Evolutionary conservation across 2,329 filamentous ascomycete species (phyloP).

Genomic region (Furcasterigmium sp.): DNA sequence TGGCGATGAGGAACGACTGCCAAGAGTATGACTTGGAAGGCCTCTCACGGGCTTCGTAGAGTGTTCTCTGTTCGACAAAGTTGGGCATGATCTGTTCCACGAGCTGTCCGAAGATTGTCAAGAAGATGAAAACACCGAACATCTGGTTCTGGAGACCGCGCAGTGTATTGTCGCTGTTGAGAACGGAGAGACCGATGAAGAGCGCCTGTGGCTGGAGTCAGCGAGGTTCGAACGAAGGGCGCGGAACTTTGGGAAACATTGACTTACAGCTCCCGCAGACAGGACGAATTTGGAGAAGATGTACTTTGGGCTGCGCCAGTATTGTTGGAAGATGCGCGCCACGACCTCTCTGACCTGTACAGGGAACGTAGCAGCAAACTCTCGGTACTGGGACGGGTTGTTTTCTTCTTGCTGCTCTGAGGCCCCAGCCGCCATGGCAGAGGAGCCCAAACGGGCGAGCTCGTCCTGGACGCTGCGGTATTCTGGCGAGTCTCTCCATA

Average conservation of each 20-base stretch:
- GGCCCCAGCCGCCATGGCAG: background rate
- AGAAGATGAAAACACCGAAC: slow-evolving; percentile 67
- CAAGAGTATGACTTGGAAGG: slow-evolving; percentile 65
- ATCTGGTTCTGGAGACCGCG: slow-evolving; percentile 67
- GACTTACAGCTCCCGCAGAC: slow-evolving; percentile 12
- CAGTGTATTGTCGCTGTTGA: slow-evolving; percentile 51
- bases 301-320: slow-evolving; percentile 46
- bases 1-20: slow-evolving; percentile 61
- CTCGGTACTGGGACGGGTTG: slow-evolving; percentile 19
- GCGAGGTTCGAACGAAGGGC: background rate
- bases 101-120: slow-evolving; percentile 63
- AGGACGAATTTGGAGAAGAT: slow-evolving; percentile 48
- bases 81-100: slow-evolving; percentile 65
- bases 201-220: slow-evolving; percentile 30
- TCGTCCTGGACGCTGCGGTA: slow-evolving; percentile 17
- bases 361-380: slow-evolving; percentile 22
- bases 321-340: slow-evolving; percentile 28
- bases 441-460: slow-evolving; percentile 1
- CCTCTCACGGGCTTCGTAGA: slow-evolving; percentile 66
- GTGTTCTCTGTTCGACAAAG: slow-evolving; percentile 61
- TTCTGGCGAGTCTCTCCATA: slow-evolving; percentile 39
- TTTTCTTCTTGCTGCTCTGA: background rate
- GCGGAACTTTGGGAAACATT: too few relatives aligned
- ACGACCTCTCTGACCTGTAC: slow-evolving; percentile 26
- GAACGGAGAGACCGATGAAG: slow-evolving; percentile 67